Conservation (phyloP, 148 eudicot genomes). For the Fallopia convolvulus region DNA sequence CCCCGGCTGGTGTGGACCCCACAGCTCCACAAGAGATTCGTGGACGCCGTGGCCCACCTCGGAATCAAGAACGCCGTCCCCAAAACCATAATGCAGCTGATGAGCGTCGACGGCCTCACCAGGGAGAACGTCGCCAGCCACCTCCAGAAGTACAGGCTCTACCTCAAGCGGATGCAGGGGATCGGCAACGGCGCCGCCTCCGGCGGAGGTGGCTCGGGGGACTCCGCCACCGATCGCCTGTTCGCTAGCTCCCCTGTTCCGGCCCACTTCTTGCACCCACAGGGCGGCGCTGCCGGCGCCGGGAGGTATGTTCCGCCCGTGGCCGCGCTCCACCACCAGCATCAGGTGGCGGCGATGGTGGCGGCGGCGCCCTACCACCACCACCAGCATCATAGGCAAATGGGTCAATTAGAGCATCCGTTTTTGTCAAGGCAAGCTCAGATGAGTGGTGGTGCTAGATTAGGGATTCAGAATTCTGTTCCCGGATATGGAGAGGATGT, state of each 20-base stretch:
- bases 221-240: conserved; percentile 67
- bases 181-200: conserved; percentile 21
- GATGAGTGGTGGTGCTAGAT: conserved; percentile 31
- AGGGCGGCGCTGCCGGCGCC: conserved; percentile 2
- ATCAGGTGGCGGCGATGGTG: conserved; percentile 28
- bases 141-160: conserved; percentile 60
- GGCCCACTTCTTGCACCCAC: conserved; percentile 65
- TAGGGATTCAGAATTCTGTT: conserved; percentile 31
- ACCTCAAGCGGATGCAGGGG: conserved; percentile 73
- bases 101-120: conserved; percentile 73
- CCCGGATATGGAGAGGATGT: conserved; percentile 51
- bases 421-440: conserved; percentile 48
- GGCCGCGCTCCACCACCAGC: conserved; percentile 37
- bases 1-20: conserved; percentile 86
- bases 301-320: conserved; percentile 38
- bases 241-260: conserved; percentile 92
- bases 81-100: conserved; percentile 77
- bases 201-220: conserved; percentile 35
- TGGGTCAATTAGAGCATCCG: conserved; percentile 53
- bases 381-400: conserved; percentile 31
- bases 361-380: conserved; percentile 26
- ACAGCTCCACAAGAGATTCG: conserved; percentile 73
- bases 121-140: conserved; percentile 78
- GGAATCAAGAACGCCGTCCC: conserved; percentile 82
- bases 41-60: conserved; percentile 73